Evolutionary conservation across 371 early-diverging fungal species (phyloP).

Genomic region (Mortierella sp.): DNA sequence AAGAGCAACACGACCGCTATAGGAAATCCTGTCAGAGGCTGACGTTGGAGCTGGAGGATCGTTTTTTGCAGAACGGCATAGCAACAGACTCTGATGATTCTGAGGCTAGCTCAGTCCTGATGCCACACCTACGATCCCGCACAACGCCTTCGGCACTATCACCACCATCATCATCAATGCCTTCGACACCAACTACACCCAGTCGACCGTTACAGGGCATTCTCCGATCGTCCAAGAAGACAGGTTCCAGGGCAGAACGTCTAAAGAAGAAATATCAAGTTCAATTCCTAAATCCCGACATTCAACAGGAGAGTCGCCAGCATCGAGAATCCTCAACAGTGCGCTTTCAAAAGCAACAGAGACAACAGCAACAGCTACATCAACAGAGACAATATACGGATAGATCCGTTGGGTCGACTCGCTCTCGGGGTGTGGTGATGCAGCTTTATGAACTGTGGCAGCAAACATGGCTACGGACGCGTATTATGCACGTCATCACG

Average conservation of each 20-base stretch:
- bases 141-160: conserved; percentile 8
- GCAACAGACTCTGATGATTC: conserved; percentile 41
- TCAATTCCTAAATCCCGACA: conserved; percentile 31
- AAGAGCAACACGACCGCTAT: conserved; percentile 48
- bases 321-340: conserved; percentile 4
- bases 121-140: neutral
- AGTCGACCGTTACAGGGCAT: conserved; percentile 33
- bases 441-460: conserved; percentile 52
- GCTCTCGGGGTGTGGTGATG: conserved; percentile 23
- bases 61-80: conserved; percentile 9
- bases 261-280: conserved; percentile 40
- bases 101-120: conserved; percentile 9
- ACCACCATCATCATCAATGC: neutral
- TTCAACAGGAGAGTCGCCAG: conserved; percentile 13
- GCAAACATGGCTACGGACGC: conserved; percentile 44
- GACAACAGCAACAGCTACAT: conserved; percentile 3
- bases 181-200: conserved; percentile 21
- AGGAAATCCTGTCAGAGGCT: conserved; percentile 31
- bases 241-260: conserved; percentile 13
- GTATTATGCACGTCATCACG: conserved; percentile 50
- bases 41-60: conserved; percentile 32
- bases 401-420: conserved; percentile 37
- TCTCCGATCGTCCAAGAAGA: conserved; percentile 26
- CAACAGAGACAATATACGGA: conserved; percentile 25
- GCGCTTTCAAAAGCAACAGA: neutral